Base-by-base conservation (phyloP, 192 early-diverging fungal species). In the Mortierella antarctica region DNA sequence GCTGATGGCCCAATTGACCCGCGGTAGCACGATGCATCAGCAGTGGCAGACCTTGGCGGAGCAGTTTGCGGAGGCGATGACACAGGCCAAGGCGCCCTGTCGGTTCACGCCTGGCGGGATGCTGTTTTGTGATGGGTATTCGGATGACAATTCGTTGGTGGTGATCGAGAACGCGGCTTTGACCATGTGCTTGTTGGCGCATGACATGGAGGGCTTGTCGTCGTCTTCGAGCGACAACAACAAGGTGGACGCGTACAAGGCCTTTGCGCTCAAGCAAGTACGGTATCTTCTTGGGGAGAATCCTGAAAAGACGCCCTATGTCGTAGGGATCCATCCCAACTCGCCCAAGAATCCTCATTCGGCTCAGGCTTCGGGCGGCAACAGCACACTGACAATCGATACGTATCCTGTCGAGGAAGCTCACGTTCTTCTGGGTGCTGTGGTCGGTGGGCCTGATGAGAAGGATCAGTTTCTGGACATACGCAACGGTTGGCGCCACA, bases 311-410 rank as follows among this genome's bases (percentile, higher is more conserved):
- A 85, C 83, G 21, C 86, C 88, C 8, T 89, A 88, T 82, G 66
- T 89, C 17, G 70, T 84, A 47, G 88, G 88, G 18, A 70, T 88
- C 12, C 86, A 88, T 58, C 70, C 73, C 52, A 89, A 89, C 49
- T 87, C 88, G 17, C 88, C 86, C 3, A 47, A 55, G 10, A 87
- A 89, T 51, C 85, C 86, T 47, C 88, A 88, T 62, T 87, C 89
- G 50, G 75, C 86, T 15, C 60, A 74, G 42, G 88, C 88, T 6
- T 57, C 87, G 11, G 88, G 88, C 3, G 87, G 87, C 0, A 84
- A 55, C 2, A 75, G 82, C 56, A 71, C 81, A 1, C 73, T 83
- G 47, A 79, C 84, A 13, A 57, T 83, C 54, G 55, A 71, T 55
- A 71, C 69, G 11, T 17, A 45, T 3, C 88, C 87, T 12, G 45